Evolutionary conservation across 108 stramenopile genomes (phyloP).

Genomic region (Fragilaria crotonensis): DNA sequence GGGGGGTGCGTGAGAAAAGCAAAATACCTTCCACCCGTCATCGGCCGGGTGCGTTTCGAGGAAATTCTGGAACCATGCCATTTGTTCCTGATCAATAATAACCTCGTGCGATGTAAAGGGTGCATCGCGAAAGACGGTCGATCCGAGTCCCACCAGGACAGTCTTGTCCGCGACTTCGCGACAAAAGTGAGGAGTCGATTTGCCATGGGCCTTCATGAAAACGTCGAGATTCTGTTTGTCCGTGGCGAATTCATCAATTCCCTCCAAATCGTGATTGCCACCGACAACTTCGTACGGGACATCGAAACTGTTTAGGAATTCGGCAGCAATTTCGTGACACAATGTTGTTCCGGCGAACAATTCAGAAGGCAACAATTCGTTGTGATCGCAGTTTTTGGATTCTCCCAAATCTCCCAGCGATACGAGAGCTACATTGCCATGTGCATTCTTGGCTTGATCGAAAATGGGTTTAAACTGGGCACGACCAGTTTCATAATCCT

Average conservation of each 20-base stretch:
- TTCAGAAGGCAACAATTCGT: constrained; percentile 10
- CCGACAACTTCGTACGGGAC: constrained; percentile 33
- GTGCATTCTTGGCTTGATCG: constrained; percentile 44
- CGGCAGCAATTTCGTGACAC: constrained; percentile 19
- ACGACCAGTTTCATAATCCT: constrained; percentile 47
- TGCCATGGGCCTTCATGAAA: constrained; percentile 50
- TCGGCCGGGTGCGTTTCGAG: constrained; percentile 53
- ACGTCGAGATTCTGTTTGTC: constrained; percentile 79
- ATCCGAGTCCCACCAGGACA: constrained; percentile 78
- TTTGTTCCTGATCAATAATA: constrained; percentile 77
- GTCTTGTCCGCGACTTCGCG: constrained; percentile 82
- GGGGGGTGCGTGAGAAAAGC: constrained; percentile 91
- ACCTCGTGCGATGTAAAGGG: constrained; percentile 89
- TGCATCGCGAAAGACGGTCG: constrained; percentile 85
- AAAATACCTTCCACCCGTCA: constrained; percentile 90
- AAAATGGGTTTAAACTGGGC: constrained; percentile 36
- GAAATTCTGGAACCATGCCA: constrained; percentile 84
- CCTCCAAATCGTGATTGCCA: constrained; percentile 76
- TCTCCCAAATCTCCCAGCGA: constrained; percentile 47
- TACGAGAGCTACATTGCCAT: constrained; percentile 38
- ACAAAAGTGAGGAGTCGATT: constrained; percentile 73
- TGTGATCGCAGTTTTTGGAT: constrained; percentile 16
- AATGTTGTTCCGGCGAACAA: constrained; percentile 40
- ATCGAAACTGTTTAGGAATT: constrained; percentile 30
- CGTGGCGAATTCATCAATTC: constrained; percentile 86